Percentiles rank a stretch among this genome's conserved stretches.
These are phyloP conservation scores for Diaporthe citrichinensis DNA, from an alignment of 2,329 filamentous ascomycete genomes.

Conservation along the genomic window DNA sequence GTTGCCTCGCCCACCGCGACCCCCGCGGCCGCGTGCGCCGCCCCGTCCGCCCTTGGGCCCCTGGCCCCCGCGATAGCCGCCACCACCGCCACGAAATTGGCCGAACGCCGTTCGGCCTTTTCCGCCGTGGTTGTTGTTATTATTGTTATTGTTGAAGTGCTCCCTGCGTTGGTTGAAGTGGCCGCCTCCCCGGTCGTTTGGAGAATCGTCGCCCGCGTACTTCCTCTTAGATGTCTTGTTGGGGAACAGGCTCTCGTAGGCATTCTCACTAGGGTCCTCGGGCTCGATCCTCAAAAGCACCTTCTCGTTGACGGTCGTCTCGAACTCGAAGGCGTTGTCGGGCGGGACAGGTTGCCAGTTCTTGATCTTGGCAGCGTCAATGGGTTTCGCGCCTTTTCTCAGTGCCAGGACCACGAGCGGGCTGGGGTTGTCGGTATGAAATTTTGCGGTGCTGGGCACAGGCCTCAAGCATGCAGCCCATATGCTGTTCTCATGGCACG, in stretches of 20 bases:
- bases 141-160: constrained; percentile 47
- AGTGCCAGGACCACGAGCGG: constrained; percentile 89
- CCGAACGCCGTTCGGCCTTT: constrained; percentile 53
- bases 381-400: constrained; percentile 79
- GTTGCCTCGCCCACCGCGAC: constrained; percentile 63
- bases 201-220: constrained; percentile 68
- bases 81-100: constrained; percentile 60
- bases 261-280: constrained; percentile 73
- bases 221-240: constrained; percentile 74
- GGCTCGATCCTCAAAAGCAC: constrained; percentile 84
- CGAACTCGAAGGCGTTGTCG: constrained; percentile 81
- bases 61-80: constrained; percentile 55
- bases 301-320: constrained; percentile 89
- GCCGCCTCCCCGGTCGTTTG: constrained; percentile 44
- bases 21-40: constrained; percentile 46
- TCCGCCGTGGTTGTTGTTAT: constrained; percentile 47
- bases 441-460: constrained; percentile 74
- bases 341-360: constrained; percentile 84
- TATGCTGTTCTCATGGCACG: constrained; percentile 81
- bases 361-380: constrained; percentile 85
- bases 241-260: constrained; percentile 73
- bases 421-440: constrained; percentile 83
- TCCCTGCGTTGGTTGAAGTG: constrained; percentile 42
- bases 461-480: constrained; percentile 90
- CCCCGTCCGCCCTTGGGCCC: constrained; percentile 49